These are phyloP conservation scores for Ascobolus immersus DNA, from an alignment of 495 filamentous ascomycete species.

Conservation along the genomic window DNA sequence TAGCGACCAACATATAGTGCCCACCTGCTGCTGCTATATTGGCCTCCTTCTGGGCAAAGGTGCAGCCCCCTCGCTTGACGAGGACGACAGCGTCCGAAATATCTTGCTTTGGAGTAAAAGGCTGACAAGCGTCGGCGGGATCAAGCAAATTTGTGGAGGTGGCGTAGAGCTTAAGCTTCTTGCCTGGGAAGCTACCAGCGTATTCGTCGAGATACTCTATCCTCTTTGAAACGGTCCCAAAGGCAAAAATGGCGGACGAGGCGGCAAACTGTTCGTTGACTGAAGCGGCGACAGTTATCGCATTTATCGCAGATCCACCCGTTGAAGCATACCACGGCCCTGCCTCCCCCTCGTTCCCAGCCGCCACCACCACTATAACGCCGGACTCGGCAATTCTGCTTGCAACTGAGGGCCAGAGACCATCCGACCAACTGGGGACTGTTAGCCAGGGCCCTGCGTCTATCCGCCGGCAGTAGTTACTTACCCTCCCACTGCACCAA, in stretches of 20 bases:
- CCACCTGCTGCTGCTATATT: slow-evolving; percentile 28
- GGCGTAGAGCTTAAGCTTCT: slow-evolving; percentile 26
- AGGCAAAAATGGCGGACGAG: slow-evolving; percentile 17
- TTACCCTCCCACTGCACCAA: slow-evolving; percentile 26
- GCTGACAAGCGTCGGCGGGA: slow-evolving; percentile 21
- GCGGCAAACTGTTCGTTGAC: slow-evolving; percentile 24
- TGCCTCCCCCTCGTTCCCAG: slow-evolving; percentile 26
- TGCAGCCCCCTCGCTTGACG: slow-evolving; percentile 28
- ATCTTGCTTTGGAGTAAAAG: slow-evolving; percentile 26
- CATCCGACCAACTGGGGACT: slow-evolving; percentile 25
- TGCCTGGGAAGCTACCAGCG: slow-evolving; percentile 7
- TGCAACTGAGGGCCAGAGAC: slow-evolving; percentile 27
- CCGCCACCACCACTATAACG: slow-evolving; percentile 28
- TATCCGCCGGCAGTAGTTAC: too few species aligned
- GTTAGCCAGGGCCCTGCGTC: too few species aligned
- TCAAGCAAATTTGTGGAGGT: slow-evolving; percentile 25
- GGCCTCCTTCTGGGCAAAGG: slow-evolving; percentile 22
- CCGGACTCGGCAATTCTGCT: slow-evolving; percentile 29
- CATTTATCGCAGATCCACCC: slow-evolving; percentile 25
- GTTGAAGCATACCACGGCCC: slow-evolving; percentile 31
- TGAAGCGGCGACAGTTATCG: slow-evolving; percentile 28
- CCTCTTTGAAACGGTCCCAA: slow-evolving; percentile 18
- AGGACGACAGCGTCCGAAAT: slow-evolving; percentile 27
- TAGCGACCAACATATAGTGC: slow-evolving; percentile 30
- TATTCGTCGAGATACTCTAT: slow-evolving; percentile 18